These are phyloP conservation scores for Stereum hirsutum DNA, from an alignment of 1,284 basidiomycete species.

Conservation along the genomic window DNA sequence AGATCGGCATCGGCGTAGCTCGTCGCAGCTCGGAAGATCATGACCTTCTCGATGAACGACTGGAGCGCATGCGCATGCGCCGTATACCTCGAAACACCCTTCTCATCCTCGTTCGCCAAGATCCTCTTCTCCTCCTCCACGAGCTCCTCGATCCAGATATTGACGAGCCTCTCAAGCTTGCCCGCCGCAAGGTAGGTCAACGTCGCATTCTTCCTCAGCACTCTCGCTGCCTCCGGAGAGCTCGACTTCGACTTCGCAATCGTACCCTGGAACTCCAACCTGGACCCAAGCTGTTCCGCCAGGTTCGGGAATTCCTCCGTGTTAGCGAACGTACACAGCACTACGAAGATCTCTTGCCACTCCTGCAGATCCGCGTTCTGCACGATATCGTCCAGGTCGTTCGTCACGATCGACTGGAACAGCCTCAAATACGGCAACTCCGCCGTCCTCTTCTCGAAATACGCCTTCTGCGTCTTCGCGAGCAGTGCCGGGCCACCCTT, in stretches of 20 bases:
- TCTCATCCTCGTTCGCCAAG: slow-evolving; percentile 33
- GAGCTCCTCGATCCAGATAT: slow-evolving; percentile 92
- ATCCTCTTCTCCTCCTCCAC: slow-evolving; percentile 71
- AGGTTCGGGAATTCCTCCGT: slow-evolving; percentile 80
- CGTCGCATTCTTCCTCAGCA: slow-evolving; percentile 83
- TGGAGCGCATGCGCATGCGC: slow-evolving; percentile 87
- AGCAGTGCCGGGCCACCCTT: slow-evolving; percentile 89
- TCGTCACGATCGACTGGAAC: slow-evolving; percentile 91
- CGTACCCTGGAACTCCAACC: slow-evolving; percentile 80
- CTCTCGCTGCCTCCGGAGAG: slow-evolving; percentile 29
- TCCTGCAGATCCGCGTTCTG: slow-evolving; percentile 93
- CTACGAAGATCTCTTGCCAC: slow-evolving; percentile 97
- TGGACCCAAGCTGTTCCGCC: slow-evolving; percentile 86
- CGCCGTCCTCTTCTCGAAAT: slow-evolving; percentile 80
- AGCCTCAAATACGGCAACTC: slow-evolving; percentile 85
- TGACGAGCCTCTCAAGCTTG: slow-evolving; percentile 81
- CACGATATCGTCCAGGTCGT: slow-evolving; percentile 88
- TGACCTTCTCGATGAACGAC: slow-evolving; percentile 95
- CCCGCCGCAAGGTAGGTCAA: slow-evolving; percentile 90
- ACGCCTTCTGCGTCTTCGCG: slow-evolving; percentile 84
- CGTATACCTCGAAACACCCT: slow-evolving; percentile 61
- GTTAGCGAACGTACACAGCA: slow-evolving; percentile 90
- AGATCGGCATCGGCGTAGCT: slow-evolving; percentile 84
- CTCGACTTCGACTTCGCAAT: slow-evolving; percentile 35
- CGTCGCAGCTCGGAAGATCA: slow-evolving; percentile 87